These are phyloP conservation scores for Phaeosphaeria sp. DNA, from an alignment of 2,329 filamentous ascomycete genomes.

Conservation along the genomic window DNA sequence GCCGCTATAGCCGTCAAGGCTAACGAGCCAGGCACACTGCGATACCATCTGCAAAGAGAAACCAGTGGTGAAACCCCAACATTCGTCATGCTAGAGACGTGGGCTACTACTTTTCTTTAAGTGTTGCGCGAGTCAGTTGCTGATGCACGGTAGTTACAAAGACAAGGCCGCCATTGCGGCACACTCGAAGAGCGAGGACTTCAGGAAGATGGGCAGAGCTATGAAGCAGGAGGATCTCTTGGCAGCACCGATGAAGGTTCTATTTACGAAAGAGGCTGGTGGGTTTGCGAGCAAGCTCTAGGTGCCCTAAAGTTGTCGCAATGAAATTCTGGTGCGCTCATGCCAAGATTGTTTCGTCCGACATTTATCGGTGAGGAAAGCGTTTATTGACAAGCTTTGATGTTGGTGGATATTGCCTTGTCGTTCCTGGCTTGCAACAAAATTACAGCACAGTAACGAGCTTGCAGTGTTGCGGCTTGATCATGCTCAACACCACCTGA, in stretches of 20 bases:
- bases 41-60: constrained; percentile 41
- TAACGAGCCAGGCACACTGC: constrained; percentile 43
- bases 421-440: neutral
- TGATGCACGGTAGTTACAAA: constrained; percentile 33
- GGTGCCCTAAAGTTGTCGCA: neutral
- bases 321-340: neutral
- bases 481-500: neutral
- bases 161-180: constrained; percentile 33
- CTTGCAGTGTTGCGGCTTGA: no score
- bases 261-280: constrained; percentile 38
- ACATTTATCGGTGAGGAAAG: neutral
- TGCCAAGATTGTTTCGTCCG: neutral
- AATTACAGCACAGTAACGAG: no score
- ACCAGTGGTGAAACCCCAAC: constrained; percentile 31
- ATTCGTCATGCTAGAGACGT: constrained; percentile 45
- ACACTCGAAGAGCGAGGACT: constrained; percentile 31
- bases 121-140: neutral
- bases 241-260: constrained; percentile 33
- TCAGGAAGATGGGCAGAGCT: constrained; percentile 25
- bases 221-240: constrained; percentile 40
- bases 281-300: constrained; percentile 23
- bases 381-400: neutral
- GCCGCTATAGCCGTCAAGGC: constrained; percentile 34
- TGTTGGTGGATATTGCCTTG: neutral
- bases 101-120: neutral